Base-by-base conservation (phyloP, 345 rosid species). In the Anastatica hierochuntica region DNA sequence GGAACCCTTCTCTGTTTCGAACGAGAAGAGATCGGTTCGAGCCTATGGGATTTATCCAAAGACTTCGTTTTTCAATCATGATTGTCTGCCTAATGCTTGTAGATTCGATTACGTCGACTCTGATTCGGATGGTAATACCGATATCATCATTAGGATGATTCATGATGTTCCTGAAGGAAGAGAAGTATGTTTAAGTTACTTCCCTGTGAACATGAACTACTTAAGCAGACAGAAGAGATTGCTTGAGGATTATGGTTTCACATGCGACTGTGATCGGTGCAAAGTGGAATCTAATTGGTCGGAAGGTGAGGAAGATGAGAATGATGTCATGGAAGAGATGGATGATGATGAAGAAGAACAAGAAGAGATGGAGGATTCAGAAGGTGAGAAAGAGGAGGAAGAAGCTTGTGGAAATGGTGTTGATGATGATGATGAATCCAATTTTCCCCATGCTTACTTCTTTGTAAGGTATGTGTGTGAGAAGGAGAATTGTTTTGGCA, bases 61-160 rank as follows among this genome's bases (percentile, higher is more conserved):
- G 67, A 84, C 89, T 1, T 76, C 96, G 9, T 74, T 87, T 35
- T 82, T 87, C 63, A 90, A 87, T 56, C 96, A 87, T 36, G 98
- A 84, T 41, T 90, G 96, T 70, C 89, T 90, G n/a, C 98, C 98
- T 14, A 87, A 87, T 79, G 98, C 89, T 45, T 90, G 98, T 54
- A 72, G 95, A 60, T 87, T 90, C 39, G 96, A 84, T 44, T 87
- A 87, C 11, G 80, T 84, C 1, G 96, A 87, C 67, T 41, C 76
- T 20, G 72, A 40, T 27, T 60, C 46, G 0, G 75, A 43, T 12
- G 58, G 54, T 14, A 80, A 77, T 36, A 76, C 95, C 0, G 92
- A 90, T 58, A 73, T 90, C 15, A 55, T 82, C 15, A 69, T 82
- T 54, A 75, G 98, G 64, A 77, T 90, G 80, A 73, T 90, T 20